These are phyloP conservation scores for Coniophora puteana DNA, from an alignment of 1,284 basidiomycete species.

Conservation along the genomic window DNA sequence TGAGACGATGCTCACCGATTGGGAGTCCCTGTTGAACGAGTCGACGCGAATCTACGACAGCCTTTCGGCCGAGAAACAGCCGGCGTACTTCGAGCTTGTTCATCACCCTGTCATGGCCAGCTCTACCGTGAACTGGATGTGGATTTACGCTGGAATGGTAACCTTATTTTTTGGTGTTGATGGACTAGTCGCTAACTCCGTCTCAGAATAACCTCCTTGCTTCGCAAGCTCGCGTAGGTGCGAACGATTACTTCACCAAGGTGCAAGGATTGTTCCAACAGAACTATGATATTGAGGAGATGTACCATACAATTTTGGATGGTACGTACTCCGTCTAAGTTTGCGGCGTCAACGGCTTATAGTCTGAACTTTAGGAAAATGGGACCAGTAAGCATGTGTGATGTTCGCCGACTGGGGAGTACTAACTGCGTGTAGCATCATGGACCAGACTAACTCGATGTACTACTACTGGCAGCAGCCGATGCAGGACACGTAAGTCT, in stretches of 20 bases:
- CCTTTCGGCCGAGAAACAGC: constrained; percentile 39
- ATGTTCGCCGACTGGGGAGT: constrained; percentile 25
- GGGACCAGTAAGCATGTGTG: constrained; percentile 42
- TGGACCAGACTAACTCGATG: constrained; percentile 63
- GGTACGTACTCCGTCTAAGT: constrained; percentile 32
- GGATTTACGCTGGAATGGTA: constrained; percentile 46
- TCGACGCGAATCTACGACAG: constrained; percentile 56
- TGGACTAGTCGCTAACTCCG: neutral
- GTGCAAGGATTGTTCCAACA: constrained; percentile 55
- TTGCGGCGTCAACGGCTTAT: neutral
- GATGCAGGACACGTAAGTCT: constrained; percentile 51
- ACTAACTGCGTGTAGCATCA: constrained; percentile 43
- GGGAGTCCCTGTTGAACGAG: constrained; percentile 44
- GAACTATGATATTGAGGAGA: constrained; percentile 53
- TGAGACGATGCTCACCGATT: neutral
- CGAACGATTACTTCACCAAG: constrained; percentile 52
- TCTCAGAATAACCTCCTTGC: constrained; percentile 54
- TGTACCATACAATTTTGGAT: constrained; percentile 55
- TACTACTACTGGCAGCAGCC: constrained; percentile 74
- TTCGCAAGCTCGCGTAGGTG: constrained; percentile 59
- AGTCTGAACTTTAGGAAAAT: constrained; percentile 43
- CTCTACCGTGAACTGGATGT: constrained; percentile 52
- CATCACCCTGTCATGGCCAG: constrained; percentile 61
- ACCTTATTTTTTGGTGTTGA: neutral
- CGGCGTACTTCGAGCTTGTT: constrained; percentile 67